These are phyloP conservation scores for Parathielavia appendiculata DNA, from an alignment of 495 filamentous ascomycete species.

Conservation along the genomic window DNA sequence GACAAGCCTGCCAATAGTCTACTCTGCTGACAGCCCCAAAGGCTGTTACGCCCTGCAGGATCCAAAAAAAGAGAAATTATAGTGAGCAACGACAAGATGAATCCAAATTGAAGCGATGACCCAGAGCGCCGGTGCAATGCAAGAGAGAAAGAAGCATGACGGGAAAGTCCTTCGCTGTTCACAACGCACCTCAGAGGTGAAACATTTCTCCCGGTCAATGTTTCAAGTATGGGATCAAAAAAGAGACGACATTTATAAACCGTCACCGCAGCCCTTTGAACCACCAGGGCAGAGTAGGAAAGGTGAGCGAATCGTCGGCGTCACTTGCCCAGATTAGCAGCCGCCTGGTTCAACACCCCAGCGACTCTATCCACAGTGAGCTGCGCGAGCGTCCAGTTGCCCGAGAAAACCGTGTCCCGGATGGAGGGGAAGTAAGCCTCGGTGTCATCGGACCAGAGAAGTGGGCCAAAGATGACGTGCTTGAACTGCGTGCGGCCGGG, in stretches of 20 bases:
- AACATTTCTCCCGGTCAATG: no score
- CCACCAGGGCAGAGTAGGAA: no score
- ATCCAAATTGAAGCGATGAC: not conserved
- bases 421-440: slow-evolving; percentile 78
- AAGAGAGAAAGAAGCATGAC: slow-evolving; percentile 6
- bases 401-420: slow-evolving; percentile 68
- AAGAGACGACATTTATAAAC: no score
- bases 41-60: not conserved
- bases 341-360: slow-evolving; percentile 59
- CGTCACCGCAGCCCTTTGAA: not conserved
- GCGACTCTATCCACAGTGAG: slow-evolving; percentile 68
- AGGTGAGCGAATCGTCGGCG: not conserved
- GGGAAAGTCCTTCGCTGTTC: not conserved
- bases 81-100: not conserved
- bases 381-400: slow-evolving; percentile 67
- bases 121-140: slow-evolving; percentile 22
- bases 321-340: slow-evolving; percentile 22
- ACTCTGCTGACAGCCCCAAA: not conserved
- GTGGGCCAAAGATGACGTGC: slow-evolving; percentile 82
- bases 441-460: slow-evolving; percentile 64
- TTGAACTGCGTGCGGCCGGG: slow-evolving; percentile 91
- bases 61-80: not conserved
- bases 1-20: not conserved
- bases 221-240: no score
- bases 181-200: not conserved